Evolutionary conservation across 805 yeast genomes (phyloP).

Genomic region (Maudiozyma bulderi): DNA sequence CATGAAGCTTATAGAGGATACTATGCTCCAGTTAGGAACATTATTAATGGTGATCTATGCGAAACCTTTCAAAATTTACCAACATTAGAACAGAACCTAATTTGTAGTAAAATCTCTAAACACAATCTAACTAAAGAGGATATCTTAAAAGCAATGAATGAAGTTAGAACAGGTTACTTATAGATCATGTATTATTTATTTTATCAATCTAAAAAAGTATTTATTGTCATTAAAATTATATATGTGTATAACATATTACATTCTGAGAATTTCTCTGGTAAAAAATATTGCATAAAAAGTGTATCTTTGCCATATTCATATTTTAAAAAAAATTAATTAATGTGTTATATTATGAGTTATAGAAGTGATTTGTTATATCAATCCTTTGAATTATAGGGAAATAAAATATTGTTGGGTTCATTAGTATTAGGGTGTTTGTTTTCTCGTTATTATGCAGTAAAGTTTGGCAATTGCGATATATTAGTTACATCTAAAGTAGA

Average conservation of each 20-base stretch:
- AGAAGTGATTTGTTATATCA: no score
- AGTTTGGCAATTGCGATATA: slow-evolving; percentile 7
- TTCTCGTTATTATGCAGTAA: not conserved
- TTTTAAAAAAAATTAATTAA: no score
- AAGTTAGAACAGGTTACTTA: slow-evolving; percentile 23
- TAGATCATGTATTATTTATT: slow-evolving; percentile 4
- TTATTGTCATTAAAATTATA: not conserved
- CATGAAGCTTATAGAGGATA: slow-evolving; percentile 63
- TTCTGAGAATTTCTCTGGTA: not conserved
- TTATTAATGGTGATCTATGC: slow-evolving; percentile 82
- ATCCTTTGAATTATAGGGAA: no score
- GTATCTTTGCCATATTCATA: no score
- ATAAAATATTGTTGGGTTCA: no score
- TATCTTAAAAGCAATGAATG: slow-evolving; percentile 15
- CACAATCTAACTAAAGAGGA: slow-evolving; percentile 29
- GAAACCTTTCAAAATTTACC: slow-evolving; percentile 40
- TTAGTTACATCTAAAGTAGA: slow-evolving; percentile 14
- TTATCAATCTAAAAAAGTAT: not conserved
- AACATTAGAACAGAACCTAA: slow-evolving; percentile 13
- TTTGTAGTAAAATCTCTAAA: slow-evolving; percentile 24
- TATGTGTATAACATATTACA: not conserved
- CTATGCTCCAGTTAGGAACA: slow-evolving; percentile 67
- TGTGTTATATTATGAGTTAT: no score
- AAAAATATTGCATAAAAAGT: no score
- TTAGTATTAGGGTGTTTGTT: no score